Evolutionary conservation across 352 stramenopile genomes (phyloP), one percentile per base, ranked within the genome.

Genomic region (Globisporangium takayamanum): DNA sequence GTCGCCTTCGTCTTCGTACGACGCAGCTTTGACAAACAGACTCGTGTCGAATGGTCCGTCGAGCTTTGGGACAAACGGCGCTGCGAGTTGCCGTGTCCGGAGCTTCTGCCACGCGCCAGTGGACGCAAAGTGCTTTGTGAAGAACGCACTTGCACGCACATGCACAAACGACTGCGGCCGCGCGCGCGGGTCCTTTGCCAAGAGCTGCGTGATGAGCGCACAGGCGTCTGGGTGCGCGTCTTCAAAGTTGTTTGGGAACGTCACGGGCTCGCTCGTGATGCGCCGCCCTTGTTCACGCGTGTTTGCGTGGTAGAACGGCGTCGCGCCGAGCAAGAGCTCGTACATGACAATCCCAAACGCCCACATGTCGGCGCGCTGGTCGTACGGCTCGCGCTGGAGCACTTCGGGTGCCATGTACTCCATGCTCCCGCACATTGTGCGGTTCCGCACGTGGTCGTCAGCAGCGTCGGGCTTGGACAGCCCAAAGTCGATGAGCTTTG

Each of bases 261-360:
- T 58, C 16, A 97, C 74, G 2, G 70, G 64, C 11, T 87, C 78
- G 3, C 61, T 68, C 6, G 84, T 82, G 56, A 97, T 95, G 55
- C 74, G 62, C 18, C 86, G 74, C 50, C 89, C 88, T 3, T 89
- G 72, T 45, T 91, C 76, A 45, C 83, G 84, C 14, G 74, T 62
- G 49, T 96, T 97, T 18, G 78, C 69, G 53, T 91, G 78, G 67
- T 87, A 93, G 56, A 97, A 97, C 25, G 88, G 88, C n/a, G 89
- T 93, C 30, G 73, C 73, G 2, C 89, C 89, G 1, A 90, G 62
- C 50, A 94, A 56, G 37, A 97, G 55, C 64, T 97, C 88, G 67
- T 95, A 96, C 71, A 95, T 76, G 39, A 97, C 73, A 54, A 97
- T 82, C 5, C 89, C 89, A 50, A 89, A 89, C 5, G 77, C 83